Evolutionary conservation across 2,329 filamentous ascomycete species (phyloP).

Genomic region (Seiridium unicorne): DNA sequence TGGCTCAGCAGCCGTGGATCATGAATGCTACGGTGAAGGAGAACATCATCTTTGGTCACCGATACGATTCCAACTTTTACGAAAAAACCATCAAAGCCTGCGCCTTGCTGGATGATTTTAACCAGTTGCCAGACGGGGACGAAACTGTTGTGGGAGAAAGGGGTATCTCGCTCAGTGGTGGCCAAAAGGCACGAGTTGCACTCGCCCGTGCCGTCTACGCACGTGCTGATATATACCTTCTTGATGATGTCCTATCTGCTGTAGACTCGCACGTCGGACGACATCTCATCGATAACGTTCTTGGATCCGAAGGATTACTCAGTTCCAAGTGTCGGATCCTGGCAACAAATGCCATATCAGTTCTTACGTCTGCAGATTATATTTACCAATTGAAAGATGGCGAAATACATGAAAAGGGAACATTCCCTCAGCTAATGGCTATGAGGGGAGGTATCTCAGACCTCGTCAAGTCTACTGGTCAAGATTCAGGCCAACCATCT

Average conservation of each 20-base stretch:
- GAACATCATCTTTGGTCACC: conserved; percentile 95
- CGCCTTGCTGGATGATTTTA: conserved; percentile 86
- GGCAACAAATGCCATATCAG: conserved; percentile 91
- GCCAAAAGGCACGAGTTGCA: conserved; percentile 91
- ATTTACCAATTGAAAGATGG: conserved; percentile 84
- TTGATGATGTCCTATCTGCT: conserved; percentile 92
- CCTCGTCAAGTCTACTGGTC: conserved; percentile 74
- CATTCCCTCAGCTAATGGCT: conserved; percentile 85
- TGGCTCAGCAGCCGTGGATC: conserved; percentile 91
- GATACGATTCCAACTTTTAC: conserved; percentile 92
- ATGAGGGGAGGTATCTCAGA: conserved; percentile 90
- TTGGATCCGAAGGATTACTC: conserved; percentile 81
- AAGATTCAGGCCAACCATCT: conserved; percentile 45
- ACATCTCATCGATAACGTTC: conserved; percentile 91
- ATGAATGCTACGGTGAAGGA: conserved; percentile 98
- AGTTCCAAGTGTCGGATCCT: conserved; percentile 85
- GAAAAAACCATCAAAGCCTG: conserved; percentile 90
- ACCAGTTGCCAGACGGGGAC: conserved; percentile 89
- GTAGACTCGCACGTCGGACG: conserved; percentile 98
- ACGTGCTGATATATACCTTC: conserved; percentile 89
- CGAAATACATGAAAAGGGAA: conserved; percentile 81
- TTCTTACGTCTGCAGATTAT: conserved; percentile 84
- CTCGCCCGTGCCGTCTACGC: conserved; percentile 94
- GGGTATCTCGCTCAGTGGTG: conserved; percentile 92
- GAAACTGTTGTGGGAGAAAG: conserved; percentile 96